These are phyloP conservation scores for Ulota crispa DNA, from an alignment of 225 moss, liverwort and hornwort species.

Conservation along the genomic window DNA sequence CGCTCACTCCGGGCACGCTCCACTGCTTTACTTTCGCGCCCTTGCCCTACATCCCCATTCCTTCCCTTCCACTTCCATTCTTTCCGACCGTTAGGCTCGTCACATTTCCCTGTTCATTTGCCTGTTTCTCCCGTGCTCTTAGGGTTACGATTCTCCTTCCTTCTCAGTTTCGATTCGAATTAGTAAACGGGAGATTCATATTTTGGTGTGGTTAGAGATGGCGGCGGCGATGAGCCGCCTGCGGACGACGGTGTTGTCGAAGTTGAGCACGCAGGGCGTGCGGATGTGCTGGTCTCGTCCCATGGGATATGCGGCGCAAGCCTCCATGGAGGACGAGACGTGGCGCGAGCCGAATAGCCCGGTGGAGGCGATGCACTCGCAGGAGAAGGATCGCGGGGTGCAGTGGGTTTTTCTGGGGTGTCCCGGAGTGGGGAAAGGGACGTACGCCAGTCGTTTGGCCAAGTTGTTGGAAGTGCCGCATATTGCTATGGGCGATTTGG, in stretches of 20 bases:
- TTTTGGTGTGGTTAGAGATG: conserved; percentile 19
- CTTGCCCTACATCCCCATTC: neutral
- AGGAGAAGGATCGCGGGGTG: conserved; percentile 74
- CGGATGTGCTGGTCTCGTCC: conserved; percentile 45
- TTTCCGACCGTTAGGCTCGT: neutral
- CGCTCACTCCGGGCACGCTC: neutral
- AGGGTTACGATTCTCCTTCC: neutral
- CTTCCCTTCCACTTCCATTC: neutral
- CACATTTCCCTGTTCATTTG: neutral
- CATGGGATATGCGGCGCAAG: conserved; percentile 77
- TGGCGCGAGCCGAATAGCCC: conserved; percentile 48
- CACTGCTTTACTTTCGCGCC: no score
- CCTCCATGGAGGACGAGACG: conserved; percentile 64
- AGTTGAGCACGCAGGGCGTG: neutral
- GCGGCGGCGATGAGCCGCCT: conserved; percentile 65
- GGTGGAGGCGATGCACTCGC: conserved; percentile 64
- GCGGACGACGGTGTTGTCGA: conserved; percentile 34
- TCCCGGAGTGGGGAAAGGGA: conserved; percentile 93
- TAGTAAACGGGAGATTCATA: no score
- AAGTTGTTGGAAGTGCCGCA: conserved; percentile 85
- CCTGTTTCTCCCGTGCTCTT: neutral
- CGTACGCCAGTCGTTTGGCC: conserved; percentile 73
- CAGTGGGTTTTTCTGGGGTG: conserved; percentile 96
- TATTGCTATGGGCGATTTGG: conserved; percentile 96
- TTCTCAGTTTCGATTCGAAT: neutral